Evolutionary conservation across 2,329 filamentous ascomycete species (phyloP).

Genomic region (Venturia aucupariae): DNA sequence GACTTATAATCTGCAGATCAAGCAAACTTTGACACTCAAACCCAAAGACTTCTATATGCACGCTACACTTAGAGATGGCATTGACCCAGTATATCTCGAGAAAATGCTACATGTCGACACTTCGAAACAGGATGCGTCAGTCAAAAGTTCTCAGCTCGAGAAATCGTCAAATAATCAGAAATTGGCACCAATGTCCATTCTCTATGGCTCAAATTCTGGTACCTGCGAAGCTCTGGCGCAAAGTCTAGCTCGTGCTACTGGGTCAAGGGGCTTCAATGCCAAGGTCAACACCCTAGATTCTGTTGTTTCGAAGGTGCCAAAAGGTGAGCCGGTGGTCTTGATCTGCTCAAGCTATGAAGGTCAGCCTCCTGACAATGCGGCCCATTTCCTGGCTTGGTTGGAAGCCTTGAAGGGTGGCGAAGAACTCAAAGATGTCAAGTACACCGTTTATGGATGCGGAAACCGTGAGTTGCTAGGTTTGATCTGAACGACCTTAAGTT

Average conservation of each 20-base stretch:
- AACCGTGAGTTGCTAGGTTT: conserved; percentile 20
- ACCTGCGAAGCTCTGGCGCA: conserved; percentile 35
- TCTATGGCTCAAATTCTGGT: conserved; percentile 33
- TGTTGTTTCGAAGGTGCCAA: conserved; percentile 26
- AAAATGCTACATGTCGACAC: conserved; percentile 7
- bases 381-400: conserved; percentile 34
- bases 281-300: conserved; percentile 28
- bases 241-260: conserved; percentile 27
- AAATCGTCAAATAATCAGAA: neutral
- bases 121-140: neutral
- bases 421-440: conserved; percentile 27
- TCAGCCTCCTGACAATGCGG: conserved; percentile 34
- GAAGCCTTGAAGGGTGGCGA: conserved; percentile 21
- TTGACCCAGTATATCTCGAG: conserved; percentile 22
- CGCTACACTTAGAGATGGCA: conserved; percentile 25
- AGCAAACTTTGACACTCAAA: conserved; percentile 38
- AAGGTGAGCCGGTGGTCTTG: conserved; percentile 29
- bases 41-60: conserved; percentile 33
- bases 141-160: conserved; percentile 6
- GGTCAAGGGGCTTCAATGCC: conserved; percentile 28
- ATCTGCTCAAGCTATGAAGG: conserved; percentile 36
- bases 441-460: conserved; percentile 34
- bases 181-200: conserved; percentile 22
- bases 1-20: conserved; percentile 35
- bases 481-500: neutral